Evolutionary conservation across 495 filamentous ascomycete genomes (phyloP), one percentile per base, ranked within the genome.

Genomic region (Pseudomonodictys pantanalensis): DNA sequence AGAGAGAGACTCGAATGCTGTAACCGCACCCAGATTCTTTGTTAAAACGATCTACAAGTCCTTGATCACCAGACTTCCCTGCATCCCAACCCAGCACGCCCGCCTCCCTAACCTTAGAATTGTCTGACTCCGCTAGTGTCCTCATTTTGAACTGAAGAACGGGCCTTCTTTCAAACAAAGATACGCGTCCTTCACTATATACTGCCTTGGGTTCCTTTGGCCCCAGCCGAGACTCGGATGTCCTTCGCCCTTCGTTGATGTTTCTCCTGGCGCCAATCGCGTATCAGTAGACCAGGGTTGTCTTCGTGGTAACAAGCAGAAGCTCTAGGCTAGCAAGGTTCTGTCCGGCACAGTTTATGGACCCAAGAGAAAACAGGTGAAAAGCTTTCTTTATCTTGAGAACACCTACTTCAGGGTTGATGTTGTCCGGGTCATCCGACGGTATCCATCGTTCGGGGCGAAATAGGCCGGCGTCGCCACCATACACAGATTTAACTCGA

Each of bases 361-460:
- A 35, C 1, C 63, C 63, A n/a, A 57, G 52, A n/a, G 28, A 50
- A 39, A 69, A 69, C 1, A 64, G 59, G 28, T 46, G 41, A 50
- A 67, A 64, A 2, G 29, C 59, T 10, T 46, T 55, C 23, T 50
- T 56, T 1, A 47, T 30, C 18, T 22, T n/a, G 3, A n/a, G n/a
- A 4, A 56, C 32, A 5, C 35, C 33, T 7, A 44, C 39, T 29
- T 30, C 50, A 3, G 44, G 11, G n/a, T 30, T 45, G 43, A 25
- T 3, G 2, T 41, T 32, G 11, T 52, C 55, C 7, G 44, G 30
- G 24, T 58, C 11, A 4, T 9, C 2, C 1, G 22, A 29, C 2
- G 29, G 25, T 8, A 69, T 55, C 67, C 67, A 69, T 1, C 67
- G 60, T 29, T 61, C 59, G 0, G 67, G 67, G 23, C 42, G 46